Evolutionary conservation across 805 yeast species (phyloP).

Genomic region (Cyberlindnera misumaiensis): DNA sequence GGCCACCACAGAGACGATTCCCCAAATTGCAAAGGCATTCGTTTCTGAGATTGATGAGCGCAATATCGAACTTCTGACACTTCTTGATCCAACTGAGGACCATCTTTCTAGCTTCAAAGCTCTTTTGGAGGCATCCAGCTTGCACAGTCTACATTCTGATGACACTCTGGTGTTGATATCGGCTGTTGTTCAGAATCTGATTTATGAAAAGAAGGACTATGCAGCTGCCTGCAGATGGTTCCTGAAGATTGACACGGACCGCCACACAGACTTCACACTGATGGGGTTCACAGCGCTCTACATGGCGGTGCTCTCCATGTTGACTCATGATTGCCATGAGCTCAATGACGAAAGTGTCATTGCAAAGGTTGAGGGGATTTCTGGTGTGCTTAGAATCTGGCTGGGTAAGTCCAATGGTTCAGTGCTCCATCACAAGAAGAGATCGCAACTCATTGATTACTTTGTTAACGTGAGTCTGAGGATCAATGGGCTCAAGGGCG

Average conservation of each 20-base stretch:
- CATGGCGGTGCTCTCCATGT: constrained; percentile 19
- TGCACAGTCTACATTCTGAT: constrained; percentile 16
- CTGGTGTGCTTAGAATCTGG: constrained; percentile 30
- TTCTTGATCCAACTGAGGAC: constrained; percentile 24
- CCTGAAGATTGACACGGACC: constrained; percentile 9
- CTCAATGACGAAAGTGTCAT: constrained; percentile 13
- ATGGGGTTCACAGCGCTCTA: constrained; percentile 27
- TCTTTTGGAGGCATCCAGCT: constrained; percentile 16
- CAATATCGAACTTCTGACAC: constrained; percentile 21
- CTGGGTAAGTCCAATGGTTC: constrained; percentile 26
- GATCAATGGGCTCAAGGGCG: constrained; percentile 16
- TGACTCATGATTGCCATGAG: constrained; percentile 10
- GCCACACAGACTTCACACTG: constrained; percentile 12
- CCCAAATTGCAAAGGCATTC: constrained; percentile 11
- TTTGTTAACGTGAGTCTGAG: constrained; percentile 22
- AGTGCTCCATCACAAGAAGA: constrained; percentile 21
- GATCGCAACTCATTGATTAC: constrained; percentile 27
- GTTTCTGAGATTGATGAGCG: constrained; percentile 11
- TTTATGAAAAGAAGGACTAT: constrained; percentile 20
- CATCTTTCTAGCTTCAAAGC: constrained; percentile 18
- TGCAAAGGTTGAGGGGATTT: constrained; percentile 24
- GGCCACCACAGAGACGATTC: constrained; percentile 15
- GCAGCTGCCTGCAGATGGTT: constrained; percentile 21
- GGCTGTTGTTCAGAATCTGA: constrained; percentile 23
- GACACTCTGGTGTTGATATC: constrained; percentile 21